phyloP scores from a whole-genome alignment of 2,329 filamentous ascomycete genomes.

The Diplodia scrobiculata region DNA sequence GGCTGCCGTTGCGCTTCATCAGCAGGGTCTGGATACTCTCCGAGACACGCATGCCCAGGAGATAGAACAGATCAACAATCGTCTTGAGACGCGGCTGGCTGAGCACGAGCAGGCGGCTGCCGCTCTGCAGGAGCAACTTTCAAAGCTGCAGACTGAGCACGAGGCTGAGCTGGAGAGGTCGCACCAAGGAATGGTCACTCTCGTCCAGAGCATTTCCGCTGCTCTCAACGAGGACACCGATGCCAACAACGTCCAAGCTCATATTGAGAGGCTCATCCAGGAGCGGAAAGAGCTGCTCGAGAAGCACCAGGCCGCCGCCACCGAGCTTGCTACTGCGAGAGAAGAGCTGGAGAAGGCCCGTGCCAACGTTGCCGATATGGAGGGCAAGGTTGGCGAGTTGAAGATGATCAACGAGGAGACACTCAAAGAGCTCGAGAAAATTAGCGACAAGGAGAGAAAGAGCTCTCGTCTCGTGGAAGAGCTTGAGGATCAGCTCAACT shows the following conservation, averaged over 20 bases:
- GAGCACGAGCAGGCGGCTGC: slow-evolving; percentile 40
- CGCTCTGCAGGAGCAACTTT: slow-evolving; percentile 41
- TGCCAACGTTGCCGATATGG: slow-evolving; percentile 45
- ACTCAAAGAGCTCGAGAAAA: slow-evolving; percentile 59
- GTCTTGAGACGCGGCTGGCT: slow-evolving; percentile 41
- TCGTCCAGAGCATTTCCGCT: slow-evolving; percentile 64
- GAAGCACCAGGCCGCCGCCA: slow-evolving; percentile 48
- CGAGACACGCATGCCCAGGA: slow-evolving; percentile 58
- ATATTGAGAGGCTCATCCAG: slow-evolving; percentile 50
- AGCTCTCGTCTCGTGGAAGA: slow-evolving; percentile 90
- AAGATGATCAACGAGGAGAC: slow-evolving; percentile 57
- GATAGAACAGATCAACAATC: slow-evolving; percentile 49
- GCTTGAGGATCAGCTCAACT: slow-evolving; percentile 92
- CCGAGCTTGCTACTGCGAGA: slow-evolving; percentile 47
- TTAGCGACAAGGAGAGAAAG: slow-evolving; percentile 75
- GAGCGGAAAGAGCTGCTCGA: slow-evolving; percentile 50
- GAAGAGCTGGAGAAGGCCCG: slow-evolving; percentile 49
- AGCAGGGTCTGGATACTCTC: slow-evolving; percentile 56
- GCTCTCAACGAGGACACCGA: slow-evolving; percentile 65
- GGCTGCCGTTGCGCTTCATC: slow-evolving; percentile 56
- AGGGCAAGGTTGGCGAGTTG: slow-evolving; percentile 50
- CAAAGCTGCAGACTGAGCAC: slow-evolving; percentile 34
- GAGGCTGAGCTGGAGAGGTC: slow-evolving; percentile 63
- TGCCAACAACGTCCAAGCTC: slow-evolving; percentile 45
- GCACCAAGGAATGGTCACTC: slow-evolving; percentile 60